Evolutionary conservation across 139 green algal species (phyloP).

Genomic region (Chlamydomonas incerta): DNA sequence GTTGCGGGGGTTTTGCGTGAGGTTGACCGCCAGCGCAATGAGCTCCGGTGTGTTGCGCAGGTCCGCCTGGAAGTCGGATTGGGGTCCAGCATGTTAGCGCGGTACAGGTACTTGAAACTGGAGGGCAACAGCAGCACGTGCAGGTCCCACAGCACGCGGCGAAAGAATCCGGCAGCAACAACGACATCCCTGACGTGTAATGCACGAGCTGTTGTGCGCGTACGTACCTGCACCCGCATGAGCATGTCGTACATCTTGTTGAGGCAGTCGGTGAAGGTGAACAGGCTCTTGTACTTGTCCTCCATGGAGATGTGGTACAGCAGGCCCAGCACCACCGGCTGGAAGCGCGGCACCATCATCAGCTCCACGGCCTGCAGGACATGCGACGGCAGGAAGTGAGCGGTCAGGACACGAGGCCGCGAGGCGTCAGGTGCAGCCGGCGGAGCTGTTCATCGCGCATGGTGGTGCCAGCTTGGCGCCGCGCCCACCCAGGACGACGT

Average conservation of each 20-base stretch:
- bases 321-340: slow-evolving; percentile 79
- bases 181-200: too few species aligned
- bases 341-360: slow-evolving; percentile 62
- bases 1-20: slow-evolving; percentile 79
- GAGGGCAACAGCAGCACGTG: too few species aligned
- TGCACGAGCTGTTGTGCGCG: too few species aligned
- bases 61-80: slow-evolving; percentile 50
- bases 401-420: too few species aligned
- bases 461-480: too few species aligned
- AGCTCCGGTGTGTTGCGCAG: slow-evolving; percentile 78
- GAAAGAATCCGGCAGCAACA: too few species aligned
- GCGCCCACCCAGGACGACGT: too few species aligned
- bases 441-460: too few species aligned
- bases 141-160: too few species aligned
- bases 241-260: slow-evolving; percentile 72
- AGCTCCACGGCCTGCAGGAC: slow-evolving; percentile 70
- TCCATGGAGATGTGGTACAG: slow-evolving; percentile 90
- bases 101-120: not conserved
- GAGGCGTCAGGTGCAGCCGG: too few species aligned
- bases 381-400: too few species aligned
- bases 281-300: slow-evolving; percentile 83
- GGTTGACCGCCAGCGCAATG: slow-evolving; percentile 87
- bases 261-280: slow-evolving; percentile 80
- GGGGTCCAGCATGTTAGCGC: too few species aligned
- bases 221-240: slow-evolving; percentile 52